These are phyloP conservation scores for Heritiera littoralis DNA, from an alignment of 345 rosid genomes.

Conservation along the genomic window DNA sequence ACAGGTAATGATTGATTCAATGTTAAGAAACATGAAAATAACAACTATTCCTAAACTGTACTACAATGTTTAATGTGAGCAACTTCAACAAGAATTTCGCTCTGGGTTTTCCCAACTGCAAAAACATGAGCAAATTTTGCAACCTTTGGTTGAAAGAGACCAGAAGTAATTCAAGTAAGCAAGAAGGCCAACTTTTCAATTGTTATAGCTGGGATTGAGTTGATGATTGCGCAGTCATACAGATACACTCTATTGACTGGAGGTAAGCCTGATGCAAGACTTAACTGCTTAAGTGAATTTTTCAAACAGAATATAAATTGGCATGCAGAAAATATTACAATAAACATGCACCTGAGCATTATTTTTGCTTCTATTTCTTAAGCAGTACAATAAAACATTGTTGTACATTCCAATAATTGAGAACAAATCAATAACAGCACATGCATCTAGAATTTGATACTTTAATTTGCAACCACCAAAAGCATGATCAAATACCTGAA, in stretches of 20 bases:
- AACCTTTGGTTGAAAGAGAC: background rate
- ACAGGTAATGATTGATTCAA: background rate
- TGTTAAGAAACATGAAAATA: background rate
- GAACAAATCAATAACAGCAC: background rate
- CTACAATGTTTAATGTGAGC: background rate
- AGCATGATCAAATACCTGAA: constrained; percentile 55
- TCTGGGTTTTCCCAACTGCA: background rate
- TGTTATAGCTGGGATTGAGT: background rate
- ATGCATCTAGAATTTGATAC: background rate
- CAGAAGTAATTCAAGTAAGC: background rate
- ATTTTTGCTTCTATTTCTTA: background rate
- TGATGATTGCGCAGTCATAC: background rate
- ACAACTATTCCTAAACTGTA: background rate
- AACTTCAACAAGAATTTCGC: constrained; percentile 2
- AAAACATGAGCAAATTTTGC: background rate
- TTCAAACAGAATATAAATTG: background rate
- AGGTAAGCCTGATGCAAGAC: background rate
- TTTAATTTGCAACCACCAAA: background rate
- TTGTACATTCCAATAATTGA: background rate
- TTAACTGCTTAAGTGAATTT: background rate
- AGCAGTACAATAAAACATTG: background rate
- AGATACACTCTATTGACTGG: background rate
- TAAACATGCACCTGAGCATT: background rate
- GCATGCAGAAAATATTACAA: background rate
- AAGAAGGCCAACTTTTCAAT: background rate